These are phyloP conservation scores for Orbilia quercus DNA, from an alignment of 2,329 filamentous ascomycete species.

Conservation along the genomic window DNA sequence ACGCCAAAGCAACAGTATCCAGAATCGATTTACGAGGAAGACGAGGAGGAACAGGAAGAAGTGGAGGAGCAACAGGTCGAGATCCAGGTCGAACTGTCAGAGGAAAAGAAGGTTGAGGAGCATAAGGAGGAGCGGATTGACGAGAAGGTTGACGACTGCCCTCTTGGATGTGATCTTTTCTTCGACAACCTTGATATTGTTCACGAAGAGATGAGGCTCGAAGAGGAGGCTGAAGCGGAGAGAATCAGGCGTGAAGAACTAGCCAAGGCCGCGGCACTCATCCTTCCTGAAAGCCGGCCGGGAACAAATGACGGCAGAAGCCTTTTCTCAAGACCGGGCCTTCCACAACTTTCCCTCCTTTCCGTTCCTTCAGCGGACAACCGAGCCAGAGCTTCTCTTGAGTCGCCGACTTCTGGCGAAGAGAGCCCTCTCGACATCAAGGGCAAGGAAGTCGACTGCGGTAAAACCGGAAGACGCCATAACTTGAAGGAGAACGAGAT, in stretches of 20 bases:
- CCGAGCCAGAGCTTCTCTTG: slow-evolving; percentile 18
- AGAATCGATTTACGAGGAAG: slow-evolving; percentile 21
- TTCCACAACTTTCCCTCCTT: slow-evolving; percentile 53
- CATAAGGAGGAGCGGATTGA: slow-evolving; percentile 18
- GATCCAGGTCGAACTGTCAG: not conserved
- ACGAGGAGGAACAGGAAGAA: slow-evolving; percentile 11
- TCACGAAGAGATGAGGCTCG: slow-evolving; percentile 42
- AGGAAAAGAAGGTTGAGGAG: not conserved
- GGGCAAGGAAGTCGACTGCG: slow-evolving; percentile 25
- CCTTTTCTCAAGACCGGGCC: slow-evolving; percentile 23
- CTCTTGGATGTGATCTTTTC: slow-evolving; percentile 34
- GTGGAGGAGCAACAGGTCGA: not conserved
- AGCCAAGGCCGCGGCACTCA: slow-evolving; percentile 30
- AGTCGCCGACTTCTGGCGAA: slow-evolving; percentile 51
- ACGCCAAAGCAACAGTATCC: slow-evolving; percentile 51
- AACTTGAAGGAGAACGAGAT: slow-evolving; percentile 56
- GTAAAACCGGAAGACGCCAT: slow-evolving; percentile 37
- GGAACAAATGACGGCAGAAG: slow-evolving; percentile 44
- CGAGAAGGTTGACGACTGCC: slow-evolving; percentile 21
- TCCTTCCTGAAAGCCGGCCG: slow-evolving; percentile 46
- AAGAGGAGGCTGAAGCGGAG: slow-evolving; percentile 31
- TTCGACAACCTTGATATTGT: slow-evolving; percentile 40
- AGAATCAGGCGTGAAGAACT: slow-evolving; percentile 34
- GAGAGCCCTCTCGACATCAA: slow-evolving; percentile 45
- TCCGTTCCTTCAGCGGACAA: slow-evolving; percentile 25